Evolutionary conservation across 305 asterid species (phyloP), one percentile per base, ranked within the genome.

Genomic region (Fraxinus nigra): DNA sequence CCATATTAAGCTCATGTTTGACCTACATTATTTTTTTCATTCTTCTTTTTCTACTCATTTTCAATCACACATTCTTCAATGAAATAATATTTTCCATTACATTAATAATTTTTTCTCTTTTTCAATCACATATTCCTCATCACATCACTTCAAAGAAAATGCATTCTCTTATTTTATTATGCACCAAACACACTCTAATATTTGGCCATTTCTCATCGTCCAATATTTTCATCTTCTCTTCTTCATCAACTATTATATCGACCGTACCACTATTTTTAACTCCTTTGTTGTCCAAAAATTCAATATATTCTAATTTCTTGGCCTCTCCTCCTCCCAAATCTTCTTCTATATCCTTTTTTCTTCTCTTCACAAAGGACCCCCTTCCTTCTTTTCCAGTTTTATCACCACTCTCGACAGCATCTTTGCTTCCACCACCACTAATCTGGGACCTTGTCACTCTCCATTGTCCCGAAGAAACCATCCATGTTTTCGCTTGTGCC

Each of bases 361-460:
- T 46, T 88, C 84, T 90, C 83, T 88, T 90, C 22, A 75, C 81
- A 77, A 26, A 38, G 43, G 78, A 80, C 43, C 70, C 84, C 73
- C 75, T 86, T 34, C 67, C 70, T 75, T 77, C 84, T 85, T 51
- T 88, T 20, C 56, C 54, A 56, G 32, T 32, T 79, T 63, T 81
- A 33, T 63, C 83, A 67, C 78, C 76, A 84, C 84, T 75, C 61
- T 61, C 78, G 56, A n/a, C 83, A 56, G 34, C 72, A 46, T 83
- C 86, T 72, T 78, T 84, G 28, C 76, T 79, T 43, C 85, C 80
- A 78, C 76, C 67, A 43, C 84, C 79, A 30, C 77, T 80, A 73
- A 78, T 84, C 83, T 87, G 97, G 11, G 97, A 89, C 91, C 98
- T 88, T 5, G 97, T 94, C 81, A 88, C 86, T 87, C 98, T 89